Percentiles rank a stretch among this genome's conserved stretches.
Evolutionary conservation across 202 grass and related monocot species (phyloP).

Genomic region (Tripidium arundinaceum): DNA sequence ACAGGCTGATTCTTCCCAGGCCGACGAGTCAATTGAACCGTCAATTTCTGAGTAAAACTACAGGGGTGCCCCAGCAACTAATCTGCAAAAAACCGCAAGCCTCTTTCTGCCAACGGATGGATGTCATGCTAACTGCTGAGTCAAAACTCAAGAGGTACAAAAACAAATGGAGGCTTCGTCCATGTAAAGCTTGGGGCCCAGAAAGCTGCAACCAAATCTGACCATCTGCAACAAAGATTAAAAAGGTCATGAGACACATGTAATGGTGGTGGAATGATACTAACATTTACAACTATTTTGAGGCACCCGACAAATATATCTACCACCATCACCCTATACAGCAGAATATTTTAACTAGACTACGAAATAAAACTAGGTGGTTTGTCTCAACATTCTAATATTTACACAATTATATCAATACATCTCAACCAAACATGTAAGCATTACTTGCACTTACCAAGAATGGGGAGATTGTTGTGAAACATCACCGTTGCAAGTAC

Average conservation of each 20-base stretch:
- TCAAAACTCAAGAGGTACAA: constrained; percentile 21
- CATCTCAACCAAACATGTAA: constrained; percentile 11
- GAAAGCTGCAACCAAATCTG: not conserved
- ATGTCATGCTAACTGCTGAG: constrained; percentile 14
- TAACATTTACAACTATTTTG: not conserved
- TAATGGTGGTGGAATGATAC: not conserved
- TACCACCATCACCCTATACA: not conserved
- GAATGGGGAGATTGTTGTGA: constrained; percentile 10
- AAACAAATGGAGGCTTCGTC: not conserved
- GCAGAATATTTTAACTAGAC: not conserved
- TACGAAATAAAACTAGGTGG: not conserved
- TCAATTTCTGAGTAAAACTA: constrained; percentile 19
- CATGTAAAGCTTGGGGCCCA: not conserved
- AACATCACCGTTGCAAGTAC: constrained; percentile 33
- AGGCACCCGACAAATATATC: not conserved
- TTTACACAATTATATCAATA: not conserved
- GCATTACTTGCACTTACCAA: constrained; percentile 16
- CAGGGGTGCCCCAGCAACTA: not conserved
- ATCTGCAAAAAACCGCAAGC: constrained; percentile 25
- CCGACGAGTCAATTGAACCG: not conserved
- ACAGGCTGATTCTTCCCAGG: constrained; percentile 9
- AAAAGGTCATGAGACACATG: not conserved
- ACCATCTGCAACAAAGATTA: constrained; percentile 34
- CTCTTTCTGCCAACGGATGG: constrained; percentile 21
- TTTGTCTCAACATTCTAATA: not conserved